phyloP scores from a whole-genome alignment of 768 basidiomycete species.

The Leccinum disarticulatum region DNA sequence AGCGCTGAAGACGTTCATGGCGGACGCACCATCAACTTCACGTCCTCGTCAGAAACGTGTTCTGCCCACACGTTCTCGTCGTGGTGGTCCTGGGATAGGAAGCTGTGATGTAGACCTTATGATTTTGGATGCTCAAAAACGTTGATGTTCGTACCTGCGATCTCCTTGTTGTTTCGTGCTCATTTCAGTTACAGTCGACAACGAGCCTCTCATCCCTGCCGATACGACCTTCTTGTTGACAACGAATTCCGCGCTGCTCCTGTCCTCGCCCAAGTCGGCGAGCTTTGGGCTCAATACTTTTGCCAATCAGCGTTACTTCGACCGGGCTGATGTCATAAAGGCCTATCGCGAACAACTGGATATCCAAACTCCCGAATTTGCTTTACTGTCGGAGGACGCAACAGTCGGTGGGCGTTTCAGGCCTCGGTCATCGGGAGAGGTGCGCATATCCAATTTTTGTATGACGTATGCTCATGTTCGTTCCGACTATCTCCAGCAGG shows the following conservation, averaged over 20 bases:
- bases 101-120: constrained; percentile 76
- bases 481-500: constrained; percentile 35
- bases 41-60: constrained; percentile 70
- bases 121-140: constrained; percentile 79
- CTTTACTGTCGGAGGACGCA: constrained; percentile 45
- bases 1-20: constrained; percentile 25
- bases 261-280: constrained; percentile 39
- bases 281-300: constrained; percentile 51
- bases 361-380: constrained; percentile 80
- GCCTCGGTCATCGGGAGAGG: constrained; percentile 67
- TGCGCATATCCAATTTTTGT: constrained; percentile 39
- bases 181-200: constrained; percentile 52
- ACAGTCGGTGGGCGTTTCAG: constrained; percentile 69
- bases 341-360: constrained; percentile 65
- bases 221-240: constrained; percentile 69
- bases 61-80: constrained; percentile 75
- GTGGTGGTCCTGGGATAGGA: constrained; percentile 80
- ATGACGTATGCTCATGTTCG: constrained; percentile 10
- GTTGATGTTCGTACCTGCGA: constrained; percentile 57
- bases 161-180: constrained; percentile 17
- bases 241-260: constrained; percentile 58
- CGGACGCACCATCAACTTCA: constrained; percentile 34
- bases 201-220: constrained; percentile 67
- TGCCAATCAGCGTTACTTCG: constrained; percentile 73
- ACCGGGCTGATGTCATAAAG: constrained; percentile 71